Percentiles rank a stretch among this genome's conserved stretches.
Conservation (phyloP, 2,329 filamentous ascomycete species). For the Ciborinia camelliae region DNA sequence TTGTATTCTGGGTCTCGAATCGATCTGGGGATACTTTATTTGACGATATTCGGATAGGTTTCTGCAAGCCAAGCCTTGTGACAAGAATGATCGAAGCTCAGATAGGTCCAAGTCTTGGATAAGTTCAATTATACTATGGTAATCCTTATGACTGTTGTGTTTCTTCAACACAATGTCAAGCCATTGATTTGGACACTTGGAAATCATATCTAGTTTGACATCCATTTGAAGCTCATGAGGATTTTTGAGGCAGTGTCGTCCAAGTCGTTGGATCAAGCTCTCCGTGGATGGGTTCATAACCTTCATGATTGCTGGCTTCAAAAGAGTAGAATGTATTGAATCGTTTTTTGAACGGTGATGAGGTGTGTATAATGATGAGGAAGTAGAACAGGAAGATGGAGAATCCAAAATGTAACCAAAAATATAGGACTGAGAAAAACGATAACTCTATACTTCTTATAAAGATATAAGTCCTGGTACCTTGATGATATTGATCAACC, state of each 20-base stretch:
- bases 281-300: neutral
- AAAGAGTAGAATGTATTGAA: neutral
- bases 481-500: constrained; percentile 1
- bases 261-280: neutral
- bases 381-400: neutral
- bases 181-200: constrained; percentile 9
- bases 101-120: neutral
- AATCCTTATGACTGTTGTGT: constrained; percentile 1
- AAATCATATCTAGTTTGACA: constrained; percentile 3
- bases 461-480: constrained; percentile 11
- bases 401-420: neutral
- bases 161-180: neutral
- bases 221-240: neutral
- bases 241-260: neutral
- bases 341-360: neutral
- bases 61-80: constrained; percentile 1
- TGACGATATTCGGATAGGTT: constrained; percentile 9
- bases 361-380: neutral
- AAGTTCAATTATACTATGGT: constrained; percentile 1
- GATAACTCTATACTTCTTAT: neutral
- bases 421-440: neutral
- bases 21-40: neutral
- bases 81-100: neutral
- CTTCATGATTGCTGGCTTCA: constrained; percentile 6
- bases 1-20: too few species aligned